phyloP scores from a whole-genome alignment of 768 basidiomycete genomes.

The Boletus fagicola region DNA sequence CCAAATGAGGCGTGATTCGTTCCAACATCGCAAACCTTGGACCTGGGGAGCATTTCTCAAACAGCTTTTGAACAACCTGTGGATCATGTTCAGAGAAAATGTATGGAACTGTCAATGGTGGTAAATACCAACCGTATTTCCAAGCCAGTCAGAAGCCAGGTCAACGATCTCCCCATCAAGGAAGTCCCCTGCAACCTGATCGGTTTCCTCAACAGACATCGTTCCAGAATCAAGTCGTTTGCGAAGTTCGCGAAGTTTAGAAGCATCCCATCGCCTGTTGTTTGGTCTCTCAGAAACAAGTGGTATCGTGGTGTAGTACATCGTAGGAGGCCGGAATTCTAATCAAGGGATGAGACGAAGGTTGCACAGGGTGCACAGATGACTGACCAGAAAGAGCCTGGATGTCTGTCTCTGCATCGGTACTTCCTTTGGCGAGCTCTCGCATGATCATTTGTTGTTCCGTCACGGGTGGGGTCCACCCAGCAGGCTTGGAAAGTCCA shows the following conservation, averaged over 20 bases:
- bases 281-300: slow-evolving; percentile 80
- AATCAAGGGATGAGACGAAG: slow-evolving; percentile 11
- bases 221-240: slow-evolving; percentile 91
- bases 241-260: slow-evolving; percentile 89
- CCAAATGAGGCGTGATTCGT: slow-evolving; percentile 88
- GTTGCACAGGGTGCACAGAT: background rate
- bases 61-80: slow-evolving; percentile 94
- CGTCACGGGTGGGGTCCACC: slow-evolving; percentile 73
- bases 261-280: slow-evolving; percentile 90
- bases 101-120: background rate
- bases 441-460: slow-evolving; percentile 98
- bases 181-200: slow-evolving; percentile 86
- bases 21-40: slow-evolving; percentile 91
- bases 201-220: slow-evolving; percentile 82
- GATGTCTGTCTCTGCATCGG: slow-evolving; percentile 82
- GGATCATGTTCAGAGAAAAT: slow-evolving; percentile 7
- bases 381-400: slow-evolving; percentile 79
- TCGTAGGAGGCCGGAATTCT: slow-evolving; percentile 91
- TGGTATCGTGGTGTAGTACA: slow-evolving; percentile 97
- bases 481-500: slow-evolving; percentile 56
- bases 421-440: slow-evolving; percentile 76
- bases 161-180: slow-evolving; percentile 94
- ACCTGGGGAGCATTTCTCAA: slow-evolving; percentile 78
- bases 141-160: slow-evolving; percentile 96
- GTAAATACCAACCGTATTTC: slow-evolving; percentile 63